Evolutionary conservation across 1,284 basidiomycete genomes (phyloP).

Genomic region (Calocybe gambosa): DNA sequence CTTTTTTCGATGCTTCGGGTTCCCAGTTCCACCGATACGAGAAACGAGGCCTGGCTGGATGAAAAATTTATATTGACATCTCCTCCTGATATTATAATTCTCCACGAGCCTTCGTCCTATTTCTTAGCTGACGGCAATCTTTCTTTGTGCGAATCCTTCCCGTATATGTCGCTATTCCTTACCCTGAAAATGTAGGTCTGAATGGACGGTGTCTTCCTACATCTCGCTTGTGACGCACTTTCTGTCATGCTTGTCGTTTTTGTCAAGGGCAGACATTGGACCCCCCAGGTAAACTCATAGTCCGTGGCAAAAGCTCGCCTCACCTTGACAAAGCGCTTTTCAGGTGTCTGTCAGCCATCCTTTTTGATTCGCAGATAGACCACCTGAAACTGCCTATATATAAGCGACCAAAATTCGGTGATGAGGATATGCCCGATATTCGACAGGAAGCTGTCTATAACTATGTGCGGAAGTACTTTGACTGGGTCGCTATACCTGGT

Average conservation of each 20-base stretch:
- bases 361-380: slow-evolving; percentile 62
- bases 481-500: slow-evolving; percentile 34
- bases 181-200: slow-evolving; percentile 14
- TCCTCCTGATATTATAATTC: slow-evolving; percentile 49
- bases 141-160: slow-evolving; percentile 1
- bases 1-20: slow-evolving; percentile 49
- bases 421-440: slow-evolving; percentile 18
- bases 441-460: slow-evolving; percentile 25
- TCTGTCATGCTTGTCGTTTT: slow-evolving; percentile 13
- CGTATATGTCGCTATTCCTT: not conserved
- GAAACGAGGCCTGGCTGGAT: slow-evolving; percentile 18
- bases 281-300: slow-evolving; percentile 7
- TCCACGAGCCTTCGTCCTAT: slow-evolving; percentile 61
- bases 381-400: slow-evolving; percentile 51
- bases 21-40: slow-evolving; percentile 19
- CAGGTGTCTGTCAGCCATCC: slow-evolving; percentile 29
- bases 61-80: slow-evolving; percentile 36
- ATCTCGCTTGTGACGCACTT: slow-evolving; percentile 17
- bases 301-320: not conserved
- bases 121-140: slow-evolving; percentile 27
- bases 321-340: slow-evolving; percentile 2
- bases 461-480: slow-evolving; percentile 39
- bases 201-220: slow-evolving; percentile 21
- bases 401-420: slow-evolving; percentile 22
- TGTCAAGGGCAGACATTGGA: slow-evolving; percentile 4